These are phyloP conservation scores for rapeseed (Brassica napus) DNA, from an alignment of 345 rosid genomes.

Conservation along the genomic window Da-Ae NC_063435.1:1249501-1250000, in stretches of 20 bases:
- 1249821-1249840: constrained; percentile 97
- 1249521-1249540: background rate
- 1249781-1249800: constrained; percentile 98
- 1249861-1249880: constrained; percentile 15
- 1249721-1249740: constrained; percentile 1
- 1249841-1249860: constrained; percentile 74
- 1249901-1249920: background rate
- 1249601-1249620: constrained; percentile 92
- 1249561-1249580: constrained; percentile 74
- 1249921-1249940: constrained; percentile 1
- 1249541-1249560: background rate
- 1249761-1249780: constrained; percentile 96
- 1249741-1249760: constrained; percentile 28
- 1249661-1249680: background rate
- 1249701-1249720: background rate
- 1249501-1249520: constrained; percentile 37
- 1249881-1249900: background rate
- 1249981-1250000: constrained; percentile 99
- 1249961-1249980: constrained; percentile 96
- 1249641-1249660: constrained; percentile 40
- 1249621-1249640: constrained; percentile 99
- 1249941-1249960: constrained; percentile 80
- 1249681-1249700: background rate
- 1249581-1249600: constrained; percentile 97
- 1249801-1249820: constrained; percentile 99